Evolutionary conservation across 352 stramenopile genomes (phyloP), one percentile per base, ranked within the genome.

Genomic region (Globisporangium nodosum): DNA sequence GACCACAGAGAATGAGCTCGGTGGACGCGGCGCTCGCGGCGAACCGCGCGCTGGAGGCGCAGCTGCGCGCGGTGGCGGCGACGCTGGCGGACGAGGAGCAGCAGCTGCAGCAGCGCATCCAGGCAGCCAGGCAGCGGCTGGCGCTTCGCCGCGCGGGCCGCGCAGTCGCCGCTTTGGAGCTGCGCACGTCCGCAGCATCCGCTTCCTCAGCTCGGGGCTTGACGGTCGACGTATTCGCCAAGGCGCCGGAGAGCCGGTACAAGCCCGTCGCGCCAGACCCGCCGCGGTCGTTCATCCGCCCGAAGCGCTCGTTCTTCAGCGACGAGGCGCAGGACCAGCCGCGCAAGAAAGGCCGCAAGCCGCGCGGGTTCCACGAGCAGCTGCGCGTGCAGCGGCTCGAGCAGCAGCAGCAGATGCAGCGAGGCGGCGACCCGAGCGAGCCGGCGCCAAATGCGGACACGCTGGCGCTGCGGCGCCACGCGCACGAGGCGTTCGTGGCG

Each of bases 401-500:
- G 37, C 20, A 47, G 18, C 51, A 55, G 24, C 57, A 55, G 52
- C 51, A 54, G 33, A 49, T 49, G 4, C 37, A 33, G 13, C 56
- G 33, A 5, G 40, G 20, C 13, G n/a, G 31, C 8, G 56, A 62
- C 15, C 49, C 72, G 2, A 60, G 56, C 2, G 80, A 90, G 55
- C 78, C 80, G 5, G 48, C 65, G 1, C 58, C 66, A 15, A 91
- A 91, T 61, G 53, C 46, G 0, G 81, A 91, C 53, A 84, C 79
- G 35, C 45, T 69, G 30, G 71, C 71, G 39, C 61, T 91, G 54
- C 76, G 73, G 5, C 20, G 65, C 48, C 69, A 82, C 15, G 82
- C 73, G 54, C 77, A 91, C 61, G 74, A 88, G 45, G 71, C 76
- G 4, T 89, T 91, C 46, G 20, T 78, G 1, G 78, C 79, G 8